Conservation (phyloP, 352 stramenopile genomes). For the Phytophthora meadii region DNA sequence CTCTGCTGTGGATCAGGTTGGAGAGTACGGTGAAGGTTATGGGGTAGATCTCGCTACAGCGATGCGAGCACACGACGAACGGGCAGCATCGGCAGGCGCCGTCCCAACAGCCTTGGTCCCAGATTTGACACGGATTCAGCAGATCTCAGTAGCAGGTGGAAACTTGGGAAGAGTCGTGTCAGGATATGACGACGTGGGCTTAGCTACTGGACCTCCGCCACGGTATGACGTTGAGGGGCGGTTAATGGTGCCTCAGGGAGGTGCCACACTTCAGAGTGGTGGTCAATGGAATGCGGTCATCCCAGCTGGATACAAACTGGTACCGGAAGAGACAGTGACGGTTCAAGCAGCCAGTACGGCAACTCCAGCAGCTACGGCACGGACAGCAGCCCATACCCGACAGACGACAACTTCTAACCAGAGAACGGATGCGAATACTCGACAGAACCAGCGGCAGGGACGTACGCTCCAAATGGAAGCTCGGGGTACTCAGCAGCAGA, state of each 20-base stretch:
- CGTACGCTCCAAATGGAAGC: too few relatives aligned
- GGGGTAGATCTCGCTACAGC: neutral
- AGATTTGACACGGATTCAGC: too few relatives aligned
- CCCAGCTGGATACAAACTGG: constrained; percentile 1
- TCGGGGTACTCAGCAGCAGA: too few relatives aligned
- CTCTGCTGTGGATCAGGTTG: neutral
- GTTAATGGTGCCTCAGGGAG: neutral
- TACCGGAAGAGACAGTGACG: neutral
- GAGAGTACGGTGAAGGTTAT: neutral
- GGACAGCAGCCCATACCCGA: neutral
- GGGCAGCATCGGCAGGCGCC: neutral
- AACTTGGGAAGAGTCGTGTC: too few relatives aligned
- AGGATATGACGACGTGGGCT: neutral
- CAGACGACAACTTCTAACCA: neutral
- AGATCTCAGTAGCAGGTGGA: neutral
- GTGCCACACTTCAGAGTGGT: neutral
- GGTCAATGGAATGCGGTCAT: constrained; percentile 6
- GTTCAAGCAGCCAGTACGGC: neutral
- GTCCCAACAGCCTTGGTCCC: neutral
- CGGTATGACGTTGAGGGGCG: constrained; percentile 7
- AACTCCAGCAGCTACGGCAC: too few relatives aligned
- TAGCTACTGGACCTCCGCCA: neutral
- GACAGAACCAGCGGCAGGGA: neutral
- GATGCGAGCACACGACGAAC: neutral
- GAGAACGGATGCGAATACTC: neutral